Evolutionary conservation across 306 rosid species (phyloP), one percentile per base, ranked within the genome.

Genomic region (Pterocarpus santalinus): DNA sequence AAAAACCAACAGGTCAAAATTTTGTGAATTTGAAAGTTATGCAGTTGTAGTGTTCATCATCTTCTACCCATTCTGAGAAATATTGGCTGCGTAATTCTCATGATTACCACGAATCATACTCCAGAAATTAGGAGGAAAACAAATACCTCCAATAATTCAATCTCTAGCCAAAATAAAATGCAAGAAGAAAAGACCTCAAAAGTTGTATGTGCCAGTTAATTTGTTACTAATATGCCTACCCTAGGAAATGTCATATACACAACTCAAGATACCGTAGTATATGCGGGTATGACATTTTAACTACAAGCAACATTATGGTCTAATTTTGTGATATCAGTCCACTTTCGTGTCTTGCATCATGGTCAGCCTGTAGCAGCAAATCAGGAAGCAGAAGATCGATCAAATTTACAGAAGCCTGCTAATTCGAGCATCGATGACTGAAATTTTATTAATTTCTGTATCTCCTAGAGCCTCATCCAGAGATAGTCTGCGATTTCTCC

Each of bases 401-500:
- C 49, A 53, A 22, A 75, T 78, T 79, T 89, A 90, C 47, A 93
- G 82, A 38, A 84, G 64, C 89, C 98, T 88, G 83, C 91, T 71
- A 43, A 92, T 88, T 73, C 98, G 91, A 79, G 93, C 69, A 77
- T 93, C 99, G 10, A 93, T 28, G 35, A 95, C 80, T 6, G 77
- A 87, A 66, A 66, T 69, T 68, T 84, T 69, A 57, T 87, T 80
- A 7, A 86, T 32, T 17, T 83, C 91, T 5, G 91, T 81, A 15
- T 86, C 61, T 74, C 87, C 97, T 13, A 95, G 86, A 35, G 91
- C 93, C 58, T 95, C 94, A 3, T 89, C 90, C 65, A 95, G 79
- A 32, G 96, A 91, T 62, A 95, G 62, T 82, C 93, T 75, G 77
- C 73, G 85, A 81, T 95, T 88, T 74, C 75, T 79, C 98, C 97